Evolutionary conservation across 2,329 filamentous ascomycete genomes (phyloP).

Genomic region (Claviceps monticola): DNA sequence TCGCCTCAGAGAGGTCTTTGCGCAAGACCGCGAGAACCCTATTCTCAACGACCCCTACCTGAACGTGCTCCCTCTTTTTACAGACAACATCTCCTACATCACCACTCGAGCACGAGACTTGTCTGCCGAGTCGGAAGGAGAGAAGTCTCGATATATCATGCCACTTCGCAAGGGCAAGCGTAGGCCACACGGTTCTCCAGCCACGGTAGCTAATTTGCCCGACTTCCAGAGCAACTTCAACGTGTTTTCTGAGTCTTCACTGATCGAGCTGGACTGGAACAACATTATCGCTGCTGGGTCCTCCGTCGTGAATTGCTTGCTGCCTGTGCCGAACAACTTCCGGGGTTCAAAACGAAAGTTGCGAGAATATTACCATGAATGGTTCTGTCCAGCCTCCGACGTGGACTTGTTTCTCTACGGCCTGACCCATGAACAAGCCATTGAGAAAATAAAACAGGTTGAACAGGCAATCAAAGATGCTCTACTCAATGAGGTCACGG

Average conservation of each 20-base stretch:
- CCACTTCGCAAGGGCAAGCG: conserved; percentile 47
- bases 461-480: conserved; percentile 62
- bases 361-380: conserved; percentile 67
- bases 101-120: conserved; percentile 49
- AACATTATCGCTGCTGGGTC: conserved; percentile 75
- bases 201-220: conserved; percentile 50
- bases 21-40: conserved; percentile 50
- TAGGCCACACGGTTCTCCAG: conserved; percentile 46
- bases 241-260: conserved; percentile 66
- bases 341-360: conserved; percentile 47
- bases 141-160: conserved; percentile 58
- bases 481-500: conserved; percentile 70
- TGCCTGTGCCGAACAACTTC: conserved; percentile 54
- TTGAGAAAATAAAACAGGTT: conserved; percentile 75
- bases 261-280: conserved; percentile 65
- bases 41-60: conserved; percentile 40
- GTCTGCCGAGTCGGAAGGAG: conserved; percentile 40
- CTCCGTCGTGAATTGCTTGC: conserved; percentile 63
- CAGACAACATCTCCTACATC: conserved; percentile 38
- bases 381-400: conserved; percentile 69
- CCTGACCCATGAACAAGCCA: conserved; percentile 59
- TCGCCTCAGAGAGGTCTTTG: conserved; percentile 51
- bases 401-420: conserved; percentile 80
- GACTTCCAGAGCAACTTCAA: conserved; percentile 71
- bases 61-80: conserved; percentile 55